A percentile compares a stretch with the other conserved stretches of the same genome.
Conservation (phyloP, 2,329 filamentous ascomycete genomes). For the Alternaria viburni region DNA sequence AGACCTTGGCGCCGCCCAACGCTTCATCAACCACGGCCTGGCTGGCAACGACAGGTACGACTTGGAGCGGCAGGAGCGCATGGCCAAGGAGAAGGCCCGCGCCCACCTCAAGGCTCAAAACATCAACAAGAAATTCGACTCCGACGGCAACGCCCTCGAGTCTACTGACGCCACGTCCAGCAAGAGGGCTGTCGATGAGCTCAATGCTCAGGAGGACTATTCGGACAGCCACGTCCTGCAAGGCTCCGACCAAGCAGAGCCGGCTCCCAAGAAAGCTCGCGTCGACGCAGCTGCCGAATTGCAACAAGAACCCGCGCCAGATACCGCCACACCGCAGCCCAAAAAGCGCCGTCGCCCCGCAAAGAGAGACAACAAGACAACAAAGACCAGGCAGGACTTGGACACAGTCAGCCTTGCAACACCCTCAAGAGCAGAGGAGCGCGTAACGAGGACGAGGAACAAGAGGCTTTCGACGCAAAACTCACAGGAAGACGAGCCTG, state of each 20-base stretch:
- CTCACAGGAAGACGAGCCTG: background rate
- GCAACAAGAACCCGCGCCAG: background rate
- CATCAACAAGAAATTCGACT: constrained; percentile 38
- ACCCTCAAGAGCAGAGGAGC: constrained; percentile 4
- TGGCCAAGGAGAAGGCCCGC: constrained; percentile 43
- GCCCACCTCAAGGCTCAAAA: constrained; percentile 29
- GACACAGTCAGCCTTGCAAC: constrained; percentile 1
- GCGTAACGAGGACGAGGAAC: constrained; percentile 5
- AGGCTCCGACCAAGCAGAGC: constrained; percentile 13
- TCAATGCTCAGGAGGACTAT: constrained; percentile 13
- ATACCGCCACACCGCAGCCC: background rate
- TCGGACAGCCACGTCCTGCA: constrained; percentile 18
- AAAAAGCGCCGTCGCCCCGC: constrained; percentile 9
- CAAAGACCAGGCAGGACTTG: background rate
- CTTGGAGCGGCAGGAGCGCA: constrained; percentile 45
- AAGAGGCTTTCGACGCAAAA: constrained; percentile 9
- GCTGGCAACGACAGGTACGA: constrained; percentile 58
- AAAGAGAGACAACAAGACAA: constrained; percentile 13
- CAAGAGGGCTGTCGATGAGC: constrained; percentile 37
- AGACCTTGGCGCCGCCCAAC: constrained; percentile 77
- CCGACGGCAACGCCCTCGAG: constrained; percentile 29
- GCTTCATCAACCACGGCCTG: constrained; percentile 83
- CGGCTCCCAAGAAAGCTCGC: constrained; percentile 16
- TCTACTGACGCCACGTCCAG: constrained; percentile 20
- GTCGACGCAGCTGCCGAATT: constrained; percentile 3